A percentile compares a stretch with the other conserved stretches of the same genome.
Evolutionary conservation across 2,329 filamentous ascomycete species (phyloP).

Genomic region (Cercospora beticola): DNA sequence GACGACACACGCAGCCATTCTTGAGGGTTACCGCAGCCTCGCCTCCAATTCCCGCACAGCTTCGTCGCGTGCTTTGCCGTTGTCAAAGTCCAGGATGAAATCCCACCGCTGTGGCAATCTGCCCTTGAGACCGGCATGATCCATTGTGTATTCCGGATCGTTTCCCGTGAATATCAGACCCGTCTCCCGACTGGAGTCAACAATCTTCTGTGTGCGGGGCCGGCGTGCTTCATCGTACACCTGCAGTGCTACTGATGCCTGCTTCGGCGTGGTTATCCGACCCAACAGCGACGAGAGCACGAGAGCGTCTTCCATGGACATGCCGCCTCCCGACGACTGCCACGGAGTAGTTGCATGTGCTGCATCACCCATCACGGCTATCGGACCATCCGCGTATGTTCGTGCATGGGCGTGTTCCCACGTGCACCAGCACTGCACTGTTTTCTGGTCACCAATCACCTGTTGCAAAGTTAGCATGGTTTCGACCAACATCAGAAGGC

Average conservation of each 20-base stretch:
- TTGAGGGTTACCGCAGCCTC: not conserved
- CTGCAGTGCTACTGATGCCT: slow-evolving; percentile 22
- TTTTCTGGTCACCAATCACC: slow-evolving; percentile 6
- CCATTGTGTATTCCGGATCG: slow-evolving; percentile 14
- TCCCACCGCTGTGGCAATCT: slow-evolving; percentile 16
- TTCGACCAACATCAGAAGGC: not conserved
- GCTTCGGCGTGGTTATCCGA: slow-evolving; percentile 48
- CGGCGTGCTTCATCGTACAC: slow-evolving; percentile 19
- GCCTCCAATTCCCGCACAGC: slow-evolving; percentile 14
- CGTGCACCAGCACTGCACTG: slow-evolving; percentile 5
- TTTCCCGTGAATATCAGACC: slow-evolving; percentile 18
- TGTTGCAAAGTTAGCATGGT: not conserved
- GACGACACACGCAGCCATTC: not conserved
- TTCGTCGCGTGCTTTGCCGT: slow-evolving; percentile 16
- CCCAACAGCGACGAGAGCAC: slow-evolving; percentile 57
- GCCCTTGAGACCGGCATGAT: slow-evolving; percentile 9
- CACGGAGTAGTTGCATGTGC: slow-evolving; percentile 57
- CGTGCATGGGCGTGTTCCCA: slow-evolving; percentile 61
- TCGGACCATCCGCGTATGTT: slow-evolving; percentile 53
- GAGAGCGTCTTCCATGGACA: slow-evolving; percentile 66
- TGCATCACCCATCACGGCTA: slow-evolving; percentile 65
- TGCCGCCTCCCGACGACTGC: slow-evolving; percentile 61
- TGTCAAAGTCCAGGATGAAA: slow-evolving; percentile 23
- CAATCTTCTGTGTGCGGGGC: slow-evolving; percentile 18
- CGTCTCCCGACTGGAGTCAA: slow-evolving; percentile 18